A percentile compares a stretch with the other conserved stretches of the same genome.
Evolutionary conservation across 176 grass and related monocot species (phyloP).

Genomic region (Eremochloa ophiuroides): DNA sequence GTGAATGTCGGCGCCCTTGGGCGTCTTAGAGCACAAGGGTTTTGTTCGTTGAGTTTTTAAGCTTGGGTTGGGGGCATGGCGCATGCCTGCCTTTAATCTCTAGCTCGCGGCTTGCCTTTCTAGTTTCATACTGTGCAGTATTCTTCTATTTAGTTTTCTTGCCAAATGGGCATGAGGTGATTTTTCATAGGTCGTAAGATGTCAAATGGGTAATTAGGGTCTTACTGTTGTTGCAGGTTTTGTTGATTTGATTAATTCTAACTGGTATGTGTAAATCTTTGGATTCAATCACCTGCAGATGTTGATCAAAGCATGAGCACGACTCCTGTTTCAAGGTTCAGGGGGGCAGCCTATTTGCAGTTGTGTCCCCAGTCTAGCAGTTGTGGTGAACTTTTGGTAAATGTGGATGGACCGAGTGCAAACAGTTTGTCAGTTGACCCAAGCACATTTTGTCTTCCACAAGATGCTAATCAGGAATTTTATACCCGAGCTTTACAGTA

Average conservation of each 20-base stretch:
- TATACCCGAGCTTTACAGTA: conserved; percentile 32
- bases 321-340: conserved; percentile 4
- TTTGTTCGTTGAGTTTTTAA: background rate
- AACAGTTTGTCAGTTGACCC: background rate
- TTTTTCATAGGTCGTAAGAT: background rate
- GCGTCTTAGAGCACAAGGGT: background rate
- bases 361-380: conserved; percentile 15
- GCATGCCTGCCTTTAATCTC: no score
- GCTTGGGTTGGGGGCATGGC: background rate
- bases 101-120: conserved; percentile 10
- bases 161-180: background rate
- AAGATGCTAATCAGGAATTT: conserved; percentile 41
- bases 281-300: background rate
- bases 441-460: conserved; percentile 27
- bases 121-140: background rate
- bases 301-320: conserved; percentile 8
- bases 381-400: conserved; percentile 11
- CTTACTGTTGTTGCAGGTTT: background rate
- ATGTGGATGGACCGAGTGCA: conserved; percentile 19
- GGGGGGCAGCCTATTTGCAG: background rate
- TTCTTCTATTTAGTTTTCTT: background rate
- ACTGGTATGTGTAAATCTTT: background rate
- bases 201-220: background rate
- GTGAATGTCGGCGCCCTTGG: background rate
- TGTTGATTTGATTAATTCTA: background rate